Percentiles rank a stretch among this genome's conserved stretches.
phyloP scores from a whole-genome alignment of 805 yeast genomes.

The Candida anglica region DNA sequence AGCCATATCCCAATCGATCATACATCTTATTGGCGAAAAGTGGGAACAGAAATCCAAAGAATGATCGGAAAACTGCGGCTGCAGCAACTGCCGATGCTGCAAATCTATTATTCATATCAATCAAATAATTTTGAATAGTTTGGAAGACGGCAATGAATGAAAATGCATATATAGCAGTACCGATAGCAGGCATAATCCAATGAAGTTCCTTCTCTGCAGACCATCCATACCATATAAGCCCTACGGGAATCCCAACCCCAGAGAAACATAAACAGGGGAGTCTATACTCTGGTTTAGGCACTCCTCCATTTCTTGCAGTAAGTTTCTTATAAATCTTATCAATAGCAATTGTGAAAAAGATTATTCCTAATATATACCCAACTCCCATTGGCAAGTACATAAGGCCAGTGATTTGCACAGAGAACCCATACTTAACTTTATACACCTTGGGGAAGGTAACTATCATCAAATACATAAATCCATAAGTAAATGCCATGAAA shows the following conservation, averaged over 20 bases:
- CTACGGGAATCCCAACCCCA: conserved; percentile 53
- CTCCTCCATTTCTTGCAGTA: conserved; percentile 44
- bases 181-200: conserved; percentile 37
- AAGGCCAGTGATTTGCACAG: conserved; percentile 48
- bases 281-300: conserved; percentile 58
- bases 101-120: conserved; percentile 65
- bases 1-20: conserved; percentile 54
- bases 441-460: conserved; percentile 57
- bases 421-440: conserved; percentile 42
- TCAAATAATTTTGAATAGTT: conserved; percentile 62
- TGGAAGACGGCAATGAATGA: conserved; percentile 64
- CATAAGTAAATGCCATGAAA: conserved; percentile 63
- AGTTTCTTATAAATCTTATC: conserved; percentile 36
- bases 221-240: conserved; percentile 57
- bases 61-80: conserved; percentile 62
- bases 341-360: conserved; percentile 44
- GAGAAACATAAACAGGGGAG: conserved; percentile 48
- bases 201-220: conserved; percentile 29
- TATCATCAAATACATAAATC: conserved; percentile 60
- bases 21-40: conserved; percentile 60
- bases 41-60: conserved; percentile 69
- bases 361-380: conserved; percentile 50
- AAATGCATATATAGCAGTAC: conserved; percentile 49
- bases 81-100: conserved; percentile 72
- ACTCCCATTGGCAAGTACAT: conserved; percentile 56